Conservation (phyloP, 2,329 filamentous ascomycete genomes). For the Fusarium clavum region DNA sequence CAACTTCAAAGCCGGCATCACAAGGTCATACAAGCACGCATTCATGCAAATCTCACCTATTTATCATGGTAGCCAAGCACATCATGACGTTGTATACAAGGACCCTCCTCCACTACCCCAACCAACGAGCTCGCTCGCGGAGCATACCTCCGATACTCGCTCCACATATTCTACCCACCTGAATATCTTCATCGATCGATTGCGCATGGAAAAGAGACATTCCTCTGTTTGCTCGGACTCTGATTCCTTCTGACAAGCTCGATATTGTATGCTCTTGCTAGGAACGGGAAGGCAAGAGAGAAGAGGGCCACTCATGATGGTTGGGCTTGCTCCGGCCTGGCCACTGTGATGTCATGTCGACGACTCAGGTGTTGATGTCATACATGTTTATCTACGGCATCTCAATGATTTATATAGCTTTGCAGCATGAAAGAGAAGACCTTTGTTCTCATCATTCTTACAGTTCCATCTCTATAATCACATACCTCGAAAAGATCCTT, state of each 20-base stretch:
- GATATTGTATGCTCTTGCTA: not conserved
- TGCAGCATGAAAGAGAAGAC: not conserved
- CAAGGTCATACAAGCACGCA: conserved; percentile 1
- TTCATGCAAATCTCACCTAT: not conserved
- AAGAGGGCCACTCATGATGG: conserved; percentile 3
- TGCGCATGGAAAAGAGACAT: not conserved
- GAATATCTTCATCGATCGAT: conserved; percentile 33
- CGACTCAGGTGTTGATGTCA: conserved; percentile 30
- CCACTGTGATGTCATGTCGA: conserved; percentile 35
- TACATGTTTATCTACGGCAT: conserved; percentile 4
- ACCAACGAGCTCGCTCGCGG: conserved; percentile 29
- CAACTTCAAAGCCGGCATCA: not conserved
- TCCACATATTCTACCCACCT: conserved; percentile 23
- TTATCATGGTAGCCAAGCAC: conserved; percentile 13
- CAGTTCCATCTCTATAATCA: not conserved
- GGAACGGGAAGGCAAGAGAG: not conserved
- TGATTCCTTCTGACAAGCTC: not conserved
- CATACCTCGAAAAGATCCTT: not conserved
- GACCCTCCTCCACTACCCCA: conserved; percentile 21
- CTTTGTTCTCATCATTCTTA: conserved; percentile 1
- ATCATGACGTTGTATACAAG: conserved; percentile 31
- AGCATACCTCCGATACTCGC: conserved; percentile 26
- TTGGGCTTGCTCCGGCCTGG: not conserved
- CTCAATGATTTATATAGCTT: conserved; percentile 20
- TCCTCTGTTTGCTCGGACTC: not conserved